Conservation (phyloP, 139 green algal genomes). For the Ettlia oleoabundans region DNA sequence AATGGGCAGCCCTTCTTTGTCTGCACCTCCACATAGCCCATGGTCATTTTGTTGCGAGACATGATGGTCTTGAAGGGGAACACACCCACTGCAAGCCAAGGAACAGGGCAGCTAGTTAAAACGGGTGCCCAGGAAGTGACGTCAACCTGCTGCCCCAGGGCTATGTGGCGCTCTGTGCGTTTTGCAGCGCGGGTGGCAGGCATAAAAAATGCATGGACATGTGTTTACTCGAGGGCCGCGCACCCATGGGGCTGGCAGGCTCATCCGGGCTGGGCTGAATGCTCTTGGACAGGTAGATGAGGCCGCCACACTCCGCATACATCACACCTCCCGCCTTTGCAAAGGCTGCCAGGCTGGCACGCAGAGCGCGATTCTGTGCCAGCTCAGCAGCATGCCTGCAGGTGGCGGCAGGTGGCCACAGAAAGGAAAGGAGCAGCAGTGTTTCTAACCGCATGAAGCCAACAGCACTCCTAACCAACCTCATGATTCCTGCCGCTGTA, state of each 20-base stretch:
- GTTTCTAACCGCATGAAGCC: neutral
- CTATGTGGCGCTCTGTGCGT: too few relatives aligned
- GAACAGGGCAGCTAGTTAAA: too few relatives aligned
- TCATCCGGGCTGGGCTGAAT: slow-evolving; percentile 52
- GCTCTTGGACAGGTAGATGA: slow-evolving; percentile 86
- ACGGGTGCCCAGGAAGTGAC: too few relatives aligned
- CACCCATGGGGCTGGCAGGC: slow-evolving; percentile 49
- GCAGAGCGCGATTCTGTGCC: slow-evolving; percentile 68
- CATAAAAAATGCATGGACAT: too few relatives aligned
- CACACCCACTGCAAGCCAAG: slow-evolving; percentile 77
- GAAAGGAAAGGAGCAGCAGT: neutral
- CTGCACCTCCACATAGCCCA: slow-evolving; percentile 79
- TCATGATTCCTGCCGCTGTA: too few relatives aligned
- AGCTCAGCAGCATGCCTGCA: slow-evolving; percentile 67
- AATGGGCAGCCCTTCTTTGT: slow-evolving; percentile 57
- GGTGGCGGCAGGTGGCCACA: neutral
- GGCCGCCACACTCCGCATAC: slow-evolving; percentile 89
- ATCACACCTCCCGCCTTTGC: slow-evolving; percentile 84
- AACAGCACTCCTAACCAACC: too few relatives aligned
- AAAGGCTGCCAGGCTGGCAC: slow-evolving; percentile 79
- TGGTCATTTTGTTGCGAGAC: slow-evolving; percentile 52
- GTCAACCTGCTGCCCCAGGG: neutral
- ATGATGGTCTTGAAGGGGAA: slow-evolving; percentile 87
- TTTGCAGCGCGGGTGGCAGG: too few relatives aligned
- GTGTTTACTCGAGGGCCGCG: too few relatives aligned